These are phyloP conservation scores for Cryphonectria japonica DNA, from an alignment of 2,329 filamentous ascomycete species.

Conservation along the genomic window DNA sequence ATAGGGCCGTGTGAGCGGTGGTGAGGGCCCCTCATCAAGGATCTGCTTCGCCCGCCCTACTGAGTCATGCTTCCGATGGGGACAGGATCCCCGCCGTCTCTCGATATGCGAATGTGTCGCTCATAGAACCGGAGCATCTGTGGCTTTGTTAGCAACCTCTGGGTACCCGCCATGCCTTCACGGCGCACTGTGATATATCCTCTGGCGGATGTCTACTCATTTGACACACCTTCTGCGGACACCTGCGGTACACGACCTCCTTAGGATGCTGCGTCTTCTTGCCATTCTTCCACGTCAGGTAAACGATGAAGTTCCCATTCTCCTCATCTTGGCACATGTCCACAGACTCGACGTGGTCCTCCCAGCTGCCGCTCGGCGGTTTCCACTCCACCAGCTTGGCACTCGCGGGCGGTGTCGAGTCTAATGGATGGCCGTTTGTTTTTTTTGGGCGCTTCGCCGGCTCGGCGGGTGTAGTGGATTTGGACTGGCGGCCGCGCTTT, in stretches of 20 bases:
- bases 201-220: background rate
- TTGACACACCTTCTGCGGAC: constrained; percentile 70
- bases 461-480: constrained; percentile 41
- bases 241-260: constrained; percentile 70
- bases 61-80: constrained; percentile 21
- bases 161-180: no score
- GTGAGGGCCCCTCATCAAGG: background rate
- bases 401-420: constrained; percentile 52
- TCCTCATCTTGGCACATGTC: constrained; percentile 73
- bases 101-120: constrained; percentile 52
- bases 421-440: constrained; percentile 54
- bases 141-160: constrained; percentile 7
- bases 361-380: constrained; percentile 76
- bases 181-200: background rate
- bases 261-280: constrained; percentile 76
- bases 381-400: constrained; percentile 56
- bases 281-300: constrained; percentile 74
- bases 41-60: constrained; percentile 10
- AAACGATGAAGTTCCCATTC: constrained; percentile 64
- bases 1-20: background rate
- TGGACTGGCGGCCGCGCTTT: constrained; percentile 59
- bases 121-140: constrained; percentile 66
- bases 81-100: constrained; percentile 27
- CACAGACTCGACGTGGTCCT: constrained; percentile 70
- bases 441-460: constrained; percentile 52